A percentile compares a stretch with the other conserved stretches of the same genome.
Conservation (phyloP, 2,329 filamentous ascomycete genomes). For the Pseudogymnoascus sp. region DNA sequence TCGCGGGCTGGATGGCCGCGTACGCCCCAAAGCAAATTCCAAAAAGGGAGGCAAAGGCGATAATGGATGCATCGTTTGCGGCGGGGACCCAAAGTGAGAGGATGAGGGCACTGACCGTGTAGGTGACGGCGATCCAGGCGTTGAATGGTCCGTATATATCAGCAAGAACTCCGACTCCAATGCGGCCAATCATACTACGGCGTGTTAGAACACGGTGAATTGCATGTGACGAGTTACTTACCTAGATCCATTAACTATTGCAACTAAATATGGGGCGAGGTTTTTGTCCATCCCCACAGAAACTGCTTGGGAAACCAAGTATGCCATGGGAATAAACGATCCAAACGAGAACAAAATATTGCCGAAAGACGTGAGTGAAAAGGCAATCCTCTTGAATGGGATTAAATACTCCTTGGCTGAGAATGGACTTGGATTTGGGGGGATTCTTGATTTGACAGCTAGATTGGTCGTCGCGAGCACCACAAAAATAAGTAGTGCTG, state of each 20-base stretch:
- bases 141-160: conserved; percentile 45
- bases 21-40: conserved; percentile 59
- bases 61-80: conserved; percentile 43
- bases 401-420: conserved; percentile 23
- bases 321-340: conserved; percentile 43
- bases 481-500: conserved; percentile 44
- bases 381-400: conserved; percentile 30
- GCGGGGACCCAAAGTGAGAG: conserved; percentile 43
- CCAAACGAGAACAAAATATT: conserved; percentile 38
- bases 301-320: conserved; percentile 33
- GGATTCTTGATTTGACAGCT: conserved; percentile 40
- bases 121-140: conserved; percentile 29
- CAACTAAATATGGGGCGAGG: conserved; percentile 41
- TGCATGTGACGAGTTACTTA: conserved; percentile 13
- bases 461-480: conserved; percentile 41
- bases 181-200: conserved; percentile 40
- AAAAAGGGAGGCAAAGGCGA: conserved; percentile 54
- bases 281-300: conserved; percentile 36
- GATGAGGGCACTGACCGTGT: conserved; percentile 30
- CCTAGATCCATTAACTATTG: conserved; percentile 41
- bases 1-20: conserved; percentile 49
- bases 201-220: not conserved
- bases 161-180: conserved; percentile 41
- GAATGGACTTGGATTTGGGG: conserved; percentile 28
- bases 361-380: conserved; percentile 27